phyloP scores from a whole-genome alignment of 2,329 filamentous ascomycete genomes.

The Hymenoscyphus occultus region DNA sequence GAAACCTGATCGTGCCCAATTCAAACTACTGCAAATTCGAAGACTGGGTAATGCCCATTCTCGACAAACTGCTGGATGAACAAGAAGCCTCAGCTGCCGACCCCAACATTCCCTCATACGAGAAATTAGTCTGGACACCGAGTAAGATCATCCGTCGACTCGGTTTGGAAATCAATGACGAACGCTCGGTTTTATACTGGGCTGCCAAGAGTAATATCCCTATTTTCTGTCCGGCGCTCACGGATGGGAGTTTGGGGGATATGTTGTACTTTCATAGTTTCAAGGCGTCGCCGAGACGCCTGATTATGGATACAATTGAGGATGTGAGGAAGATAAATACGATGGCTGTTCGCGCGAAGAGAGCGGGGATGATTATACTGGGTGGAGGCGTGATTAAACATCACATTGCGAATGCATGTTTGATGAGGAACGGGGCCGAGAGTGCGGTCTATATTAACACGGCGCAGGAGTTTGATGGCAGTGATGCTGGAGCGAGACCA shows the following conservation, averaged over 20 bases:
- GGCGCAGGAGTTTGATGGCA: conserved; percentile 94
- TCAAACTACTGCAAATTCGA: conserved; percentile 97
- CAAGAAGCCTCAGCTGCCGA: conserved; percentile 73
- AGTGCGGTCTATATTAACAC: conserved; percentile 98
- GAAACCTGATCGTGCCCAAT: conserved; percentile 93
- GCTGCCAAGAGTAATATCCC: conserved; percentile 96
- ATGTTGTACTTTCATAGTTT: conserved; percentile 99
- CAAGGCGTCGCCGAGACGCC: conserved; percentile 76
- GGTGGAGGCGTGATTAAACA: conserved; percentile 97
- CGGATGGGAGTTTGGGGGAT: conserved; percentile 90
- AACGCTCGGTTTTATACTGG: conserved; percentile 90
- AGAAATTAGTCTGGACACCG: conserved; percentile 84
- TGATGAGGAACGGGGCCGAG: conserved; percentile 97
- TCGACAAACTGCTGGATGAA: conserved; percentile 91
- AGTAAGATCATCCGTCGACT: conserved; percentile 87
- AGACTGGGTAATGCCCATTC: conserved; percentile 93
- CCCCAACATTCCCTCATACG: conserved; percentile 35
- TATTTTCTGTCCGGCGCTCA: conserved; percentile 93
- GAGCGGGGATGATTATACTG: conserved; percentile 91
- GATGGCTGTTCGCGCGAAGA: conserved; percentile 79
- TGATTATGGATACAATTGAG: conserved; percentile 87
- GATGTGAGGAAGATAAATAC: conserved; percentile 94
- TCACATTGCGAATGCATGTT: conserved; percentile 93
- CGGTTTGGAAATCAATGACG: conserved; percentile 90
- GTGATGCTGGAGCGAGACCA: conserved; percentile 88